Percentiles rank a stretch among this genome's conserved stretches.
Evolutionary conservation across 1,284 basidiomycete genomes (phyloP).

Genomic region (Xerocomus minutiporus): DNA sequence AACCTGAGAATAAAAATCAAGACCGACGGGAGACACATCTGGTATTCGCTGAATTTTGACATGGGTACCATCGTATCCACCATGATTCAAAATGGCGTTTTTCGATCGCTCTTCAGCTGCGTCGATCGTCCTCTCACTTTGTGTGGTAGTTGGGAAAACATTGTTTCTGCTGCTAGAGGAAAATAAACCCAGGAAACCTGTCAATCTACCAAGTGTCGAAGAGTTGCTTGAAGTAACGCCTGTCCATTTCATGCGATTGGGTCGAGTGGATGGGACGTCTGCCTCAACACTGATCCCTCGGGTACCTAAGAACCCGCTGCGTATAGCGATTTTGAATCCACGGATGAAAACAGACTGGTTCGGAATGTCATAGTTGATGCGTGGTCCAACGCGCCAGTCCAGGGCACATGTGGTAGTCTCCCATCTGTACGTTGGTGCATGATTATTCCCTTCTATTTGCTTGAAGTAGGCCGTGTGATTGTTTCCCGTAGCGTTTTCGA

Average conservation of each 20-base stretch:
- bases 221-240: neutral
- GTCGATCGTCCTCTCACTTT: neutral
- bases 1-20: neutral
- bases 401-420: neutral
- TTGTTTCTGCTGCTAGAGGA: neutral
- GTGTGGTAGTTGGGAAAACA: neutral
- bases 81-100: too few relatives aligned
- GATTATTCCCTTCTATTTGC: neutral
- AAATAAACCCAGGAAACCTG: neutral
- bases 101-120: neutral
- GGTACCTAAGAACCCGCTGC: constrained; percentile 1
- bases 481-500: neutral
- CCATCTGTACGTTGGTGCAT: constrained; percentile 2
- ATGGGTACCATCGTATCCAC: neutral
- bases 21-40: neutral
- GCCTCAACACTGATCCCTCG: constrained; percentile 6
- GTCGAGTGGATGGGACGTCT: constrained; percentile 3
- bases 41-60: constrained; percentile 8
- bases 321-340: constrained; percentile 15
- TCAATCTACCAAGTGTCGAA: neutral
- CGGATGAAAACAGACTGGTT: constrained; percentile 15
- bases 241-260: neutral
- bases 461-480: neutral
- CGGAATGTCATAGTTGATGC: neutral
- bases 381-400: constrained; percentile 9